Conservation (phyloP, 2,329 filamentous ascomycete genomes). For the Aspergillus aculeatinus region DNA sequence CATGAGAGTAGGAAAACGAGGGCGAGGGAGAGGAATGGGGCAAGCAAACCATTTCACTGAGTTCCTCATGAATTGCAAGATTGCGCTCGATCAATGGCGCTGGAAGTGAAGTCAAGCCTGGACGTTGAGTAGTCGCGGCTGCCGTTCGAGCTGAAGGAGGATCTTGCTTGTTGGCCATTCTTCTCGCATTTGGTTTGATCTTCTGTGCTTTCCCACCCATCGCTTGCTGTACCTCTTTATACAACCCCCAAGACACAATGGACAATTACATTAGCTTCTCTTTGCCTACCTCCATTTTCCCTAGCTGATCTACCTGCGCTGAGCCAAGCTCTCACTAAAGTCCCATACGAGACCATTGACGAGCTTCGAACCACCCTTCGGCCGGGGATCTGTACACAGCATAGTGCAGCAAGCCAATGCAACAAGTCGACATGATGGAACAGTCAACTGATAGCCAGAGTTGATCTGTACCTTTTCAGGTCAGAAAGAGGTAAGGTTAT, state of each 20-base stretch:
- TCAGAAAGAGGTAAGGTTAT: not conserved
- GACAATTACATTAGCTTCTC: not conserved
- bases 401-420: not conserved
- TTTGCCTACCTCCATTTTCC: not conserved
- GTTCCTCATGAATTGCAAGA: constrained; percentile 3
- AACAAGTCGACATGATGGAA: not conserved
- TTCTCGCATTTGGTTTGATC: not conserved
- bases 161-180: not conserved
- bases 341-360: not conserved
- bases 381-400: not conserved
- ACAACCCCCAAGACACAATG: not conserved
- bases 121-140: not conserved
- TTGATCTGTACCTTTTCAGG: not conserved
- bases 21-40: too few relatives aligned
- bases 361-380: not conserved
- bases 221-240: not conserved
- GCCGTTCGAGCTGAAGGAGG: not conserved
- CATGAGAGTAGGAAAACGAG: not conserved
- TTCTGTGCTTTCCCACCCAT: not conserved
- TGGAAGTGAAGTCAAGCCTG: not conserved
- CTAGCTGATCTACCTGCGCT: not conserved
- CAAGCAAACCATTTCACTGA: not conserved
- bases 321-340: not conserved
- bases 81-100: constrained; percentile 7
- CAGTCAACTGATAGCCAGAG: not conserved